phyloP scores from a whole-genome alignment of 257 asterid genomes.

The Cinchona pubescens region DNA sequence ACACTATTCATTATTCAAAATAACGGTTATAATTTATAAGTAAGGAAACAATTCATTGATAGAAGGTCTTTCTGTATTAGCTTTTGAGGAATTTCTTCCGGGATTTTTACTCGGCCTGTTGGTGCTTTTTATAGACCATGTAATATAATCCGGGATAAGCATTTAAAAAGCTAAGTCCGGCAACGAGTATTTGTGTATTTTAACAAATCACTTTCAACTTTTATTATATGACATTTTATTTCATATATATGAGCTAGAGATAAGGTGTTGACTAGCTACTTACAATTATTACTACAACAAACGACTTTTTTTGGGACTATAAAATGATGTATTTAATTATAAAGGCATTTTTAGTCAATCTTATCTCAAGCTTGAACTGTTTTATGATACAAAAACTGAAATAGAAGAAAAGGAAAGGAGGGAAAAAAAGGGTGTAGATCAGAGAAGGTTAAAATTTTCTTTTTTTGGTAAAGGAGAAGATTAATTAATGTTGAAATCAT shows the following conservation, averaged over 20 bases:
- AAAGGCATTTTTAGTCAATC: neutral
- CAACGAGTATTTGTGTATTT: neutral
- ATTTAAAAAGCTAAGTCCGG: neutral
- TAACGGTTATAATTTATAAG: constrained; percentile 16
- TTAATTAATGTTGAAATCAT: too few species aligned
- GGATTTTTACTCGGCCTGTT: constrained; percentile 26
- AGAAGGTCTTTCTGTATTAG: constrained; percentile 2
- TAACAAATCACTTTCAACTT: neutral
- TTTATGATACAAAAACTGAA: neutral
- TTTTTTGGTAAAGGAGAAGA: too few species aligned
- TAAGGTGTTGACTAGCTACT: neutral
- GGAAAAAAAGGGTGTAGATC: neutral
- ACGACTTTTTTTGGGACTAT: neutral
- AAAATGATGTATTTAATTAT: neutral
- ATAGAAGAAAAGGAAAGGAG: neutral
- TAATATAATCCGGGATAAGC: neutral
- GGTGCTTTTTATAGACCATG: constrained; percentile 9
- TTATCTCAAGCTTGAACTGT: neutral
- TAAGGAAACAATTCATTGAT: constrained; percentile 11
- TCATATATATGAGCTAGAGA: neutral
- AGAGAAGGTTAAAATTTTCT: too few species aligned
- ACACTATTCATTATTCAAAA: neutral
- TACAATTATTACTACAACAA: neutral
- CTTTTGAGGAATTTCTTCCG: constrained; percentile 24
- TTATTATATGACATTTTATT: neutral